Evolutionary conservation across 306 rosid species (phyloP), one percentile per base, ranked within the genome.

Genomic region (Clitoria ternatea): DNA sequence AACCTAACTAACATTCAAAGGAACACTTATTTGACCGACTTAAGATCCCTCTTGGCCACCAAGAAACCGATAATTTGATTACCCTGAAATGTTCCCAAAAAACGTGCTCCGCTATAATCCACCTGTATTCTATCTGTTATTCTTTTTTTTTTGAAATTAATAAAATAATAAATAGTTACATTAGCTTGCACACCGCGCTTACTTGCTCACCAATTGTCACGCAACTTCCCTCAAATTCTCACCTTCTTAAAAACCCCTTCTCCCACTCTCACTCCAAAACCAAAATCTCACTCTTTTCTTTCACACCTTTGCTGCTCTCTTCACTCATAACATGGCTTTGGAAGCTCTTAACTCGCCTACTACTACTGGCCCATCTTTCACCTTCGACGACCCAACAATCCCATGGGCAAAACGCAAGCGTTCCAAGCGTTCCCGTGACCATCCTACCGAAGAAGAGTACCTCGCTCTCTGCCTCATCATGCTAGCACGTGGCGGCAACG

Each of bases 381-480:
- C 64, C 33, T 88, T 66, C 61, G 86, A 90, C 4, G 85, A 76
- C 49, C 77, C 86, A 9, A 43, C 86, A 2, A 27, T 24, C 30
- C 77, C 97, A 2, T 94, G 91, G 96, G 76, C 88, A 0, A 94
- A 94, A 82, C 70, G 99, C 26, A 94, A 91, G 84, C 92, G 99
- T 22, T 89, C 99, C 8, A 94, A 82, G 85, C 97, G 99, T 40
- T 26, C 81, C 1, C 89, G 91, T 7, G 91, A 91, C 14, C 70
- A 77, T 24, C 48, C 77, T 37, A 17, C 80, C 0, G 99, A 94
- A 74, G 99, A 94, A 65, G 99, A 94, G 82, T 94, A 94, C 29
- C 94, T 94, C 9, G 97, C 99, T 35, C 75, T 89, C 80, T 94
- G 99, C 75, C 95, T 94, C 77, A 82, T 94, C 91, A 94, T 94